Conservation (phyloP, 495 filamentous ascomycete species). For the Daldinia decipiens region DNA sequence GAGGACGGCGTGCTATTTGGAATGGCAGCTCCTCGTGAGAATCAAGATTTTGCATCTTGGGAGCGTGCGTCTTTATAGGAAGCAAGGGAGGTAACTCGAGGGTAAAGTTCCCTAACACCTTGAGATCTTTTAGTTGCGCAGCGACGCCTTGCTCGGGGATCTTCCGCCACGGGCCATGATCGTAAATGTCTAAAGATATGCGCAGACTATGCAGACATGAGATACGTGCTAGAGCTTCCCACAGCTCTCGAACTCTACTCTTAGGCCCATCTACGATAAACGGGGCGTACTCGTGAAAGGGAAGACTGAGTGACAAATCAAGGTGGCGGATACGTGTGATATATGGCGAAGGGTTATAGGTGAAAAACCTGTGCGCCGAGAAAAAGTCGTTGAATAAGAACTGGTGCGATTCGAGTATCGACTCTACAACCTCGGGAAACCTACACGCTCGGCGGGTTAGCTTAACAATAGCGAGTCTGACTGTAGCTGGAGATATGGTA, state of each 20-base stretch:
- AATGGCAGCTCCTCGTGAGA: constrained; percentile 29
- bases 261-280: constrained; percentile 27
- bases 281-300: constrained; percentile 42
- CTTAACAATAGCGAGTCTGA: not conserved
- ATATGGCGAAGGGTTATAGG: constrained; percentile 35
- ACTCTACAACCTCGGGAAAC: constrained; percentile 46
- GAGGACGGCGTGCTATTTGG: constrained; percentile 36
- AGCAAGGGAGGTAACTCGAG: constrained; percentile 44
- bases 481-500: not conserved
- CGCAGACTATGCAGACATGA: constrained; percentile 45
- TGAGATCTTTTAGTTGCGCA: constrained; percentile 27
- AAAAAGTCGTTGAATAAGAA: constrained; percentile 47
- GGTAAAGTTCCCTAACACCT: constrained; percentile 36
- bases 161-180: constrained; percentile 48
- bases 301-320: constrained; percentile 45
- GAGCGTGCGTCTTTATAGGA: constrained; percentile 35
- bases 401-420: constrained; percentile 45
- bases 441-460: constrained; percentile 17
- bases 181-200: constrained; percentile 48
- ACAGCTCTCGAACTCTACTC: constrained; percentile 34
- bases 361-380: constrained; percentile 48
- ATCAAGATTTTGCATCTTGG: constrained; percentile 36
- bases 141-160: constrained; percentile 39
- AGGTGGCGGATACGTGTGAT: constrained; percentile 39
- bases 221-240: constrained; percentile 27